phyloP scores from a whole-genome alignment of 2,329 filamentous ascomycete species.

The Pseudogymnoascus pannorum region DNA sequence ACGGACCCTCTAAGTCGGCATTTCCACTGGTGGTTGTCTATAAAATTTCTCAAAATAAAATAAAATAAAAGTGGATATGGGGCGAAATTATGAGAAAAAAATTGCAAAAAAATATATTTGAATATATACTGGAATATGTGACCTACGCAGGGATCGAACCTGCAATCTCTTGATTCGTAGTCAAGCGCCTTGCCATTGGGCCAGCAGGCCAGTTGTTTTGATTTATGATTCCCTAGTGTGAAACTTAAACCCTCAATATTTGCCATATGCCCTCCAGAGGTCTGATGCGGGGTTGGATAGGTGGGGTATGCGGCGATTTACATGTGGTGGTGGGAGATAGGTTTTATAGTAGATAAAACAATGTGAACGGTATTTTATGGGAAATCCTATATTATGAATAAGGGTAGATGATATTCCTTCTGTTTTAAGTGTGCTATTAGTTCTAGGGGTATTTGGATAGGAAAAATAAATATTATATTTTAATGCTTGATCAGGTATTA shows the following conservation, averaged over 20 bases:
- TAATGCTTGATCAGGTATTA: neutral
- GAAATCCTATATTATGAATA: neutral
- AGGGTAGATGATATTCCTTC: no score
- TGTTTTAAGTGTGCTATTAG: no score
- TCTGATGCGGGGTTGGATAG: neutral
- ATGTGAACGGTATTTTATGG: neutral
- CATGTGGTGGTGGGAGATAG: neutral
- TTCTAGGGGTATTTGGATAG: no score
- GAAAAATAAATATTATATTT: neutral
- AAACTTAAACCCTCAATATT: neutral
- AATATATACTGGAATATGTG: constrained; percentile 12
- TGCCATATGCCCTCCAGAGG: neutral
- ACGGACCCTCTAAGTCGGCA: neutral
- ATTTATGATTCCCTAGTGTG: neutral
- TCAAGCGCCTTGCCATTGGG: constrained; percentile 45
- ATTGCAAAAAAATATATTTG: neutral
- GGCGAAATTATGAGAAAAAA: neutral
- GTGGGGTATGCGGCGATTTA: neutral
- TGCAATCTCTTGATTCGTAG: constrained; percentile 46
- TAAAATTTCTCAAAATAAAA: neutral
- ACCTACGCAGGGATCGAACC: constrained; percentile 36
- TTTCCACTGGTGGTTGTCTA: neutral
- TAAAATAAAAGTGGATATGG: neutral
- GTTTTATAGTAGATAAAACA: neutral
- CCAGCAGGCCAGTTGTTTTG: constrained; percentile 26